phyloP scores from a whole-genome alignment of 345 rosid species.

The Passiflora organensis region DNA sequence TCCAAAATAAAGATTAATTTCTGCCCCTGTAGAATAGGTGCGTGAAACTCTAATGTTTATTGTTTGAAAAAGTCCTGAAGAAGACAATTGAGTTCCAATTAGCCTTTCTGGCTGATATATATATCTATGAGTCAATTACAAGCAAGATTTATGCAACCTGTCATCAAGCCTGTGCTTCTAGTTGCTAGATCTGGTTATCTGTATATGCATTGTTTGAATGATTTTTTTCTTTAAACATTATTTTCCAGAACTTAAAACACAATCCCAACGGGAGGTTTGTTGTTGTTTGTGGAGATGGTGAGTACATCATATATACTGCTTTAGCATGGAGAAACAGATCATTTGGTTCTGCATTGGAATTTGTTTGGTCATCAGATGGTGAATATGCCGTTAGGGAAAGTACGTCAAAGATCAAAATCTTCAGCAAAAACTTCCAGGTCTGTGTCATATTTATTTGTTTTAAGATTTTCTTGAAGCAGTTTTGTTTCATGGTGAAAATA shows the following conservation, averaged over 20 bases:
- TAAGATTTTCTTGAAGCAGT: background rate
- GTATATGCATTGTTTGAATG: background rate
- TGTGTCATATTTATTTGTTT: constrained; percentile 10
- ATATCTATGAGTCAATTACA: too few relatives aligned
- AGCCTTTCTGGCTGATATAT: too few relatives aligned
- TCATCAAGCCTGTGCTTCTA: too few relatives aligned
- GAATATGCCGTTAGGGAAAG: constrained; percentile 99
- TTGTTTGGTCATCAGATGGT: constrained; percentile 95
- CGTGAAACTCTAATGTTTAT: too few relatives aligned
- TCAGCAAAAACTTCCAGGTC: constrained; percentile 97
- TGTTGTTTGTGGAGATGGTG: constrained; percentile 99
- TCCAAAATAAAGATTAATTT: too few relatives aligned
- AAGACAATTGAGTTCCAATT: too few relatives aligned
- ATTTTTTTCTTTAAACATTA: constrained; percentile 8
- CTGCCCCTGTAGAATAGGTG: too few relatives aligned
- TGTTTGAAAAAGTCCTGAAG: too few relatives aligned
- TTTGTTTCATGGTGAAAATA: too few relatives aligned
- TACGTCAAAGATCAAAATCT: constrained; percentile 81
- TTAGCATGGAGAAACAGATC: constrained; percentile 99
- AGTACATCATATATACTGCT: constrained; percentile 94
- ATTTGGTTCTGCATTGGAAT: constrained; percentile 95
- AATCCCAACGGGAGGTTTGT: constrained; percentile 98
- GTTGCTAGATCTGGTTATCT: too few relatives aligned
- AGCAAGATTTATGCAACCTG: too few relatives aligned
- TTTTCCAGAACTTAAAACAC: constrained; percentile 80